Evolutionary conservation across 73 alveolate species (phyloP).

Genomic region (Diophrys sp.): DNA sequence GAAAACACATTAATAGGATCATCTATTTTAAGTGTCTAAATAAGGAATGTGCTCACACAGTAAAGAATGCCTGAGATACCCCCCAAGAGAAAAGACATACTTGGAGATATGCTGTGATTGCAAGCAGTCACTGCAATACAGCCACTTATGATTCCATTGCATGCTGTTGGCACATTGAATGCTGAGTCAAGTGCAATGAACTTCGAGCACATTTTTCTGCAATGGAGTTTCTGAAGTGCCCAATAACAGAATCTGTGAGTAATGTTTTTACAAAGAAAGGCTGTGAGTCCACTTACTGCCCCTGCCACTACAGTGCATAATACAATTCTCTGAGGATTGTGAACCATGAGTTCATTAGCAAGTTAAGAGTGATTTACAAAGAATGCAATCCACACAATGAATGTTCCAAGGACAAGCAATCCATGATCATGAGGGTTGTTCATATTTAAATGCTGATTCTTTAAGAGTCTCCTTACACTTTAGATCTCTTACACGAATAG

Average conservation of each 20-base stretch:
- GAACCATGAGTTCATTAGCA: neutral
- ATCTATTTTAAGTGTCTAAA: neutral
- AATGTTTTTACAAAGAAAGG: neutral
- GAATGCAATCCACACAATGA: neutral
- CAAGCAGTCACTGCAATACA: neutral
- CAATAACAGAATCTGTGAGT: neutral
- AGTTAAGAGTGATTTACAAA: neutral
- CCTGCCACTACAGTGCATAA: neutral
- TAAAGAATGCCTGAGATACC: neutral
- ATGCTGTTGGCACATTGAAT: neutral
- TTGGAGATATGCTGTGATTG: neutral
- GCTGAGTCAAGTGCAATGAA: neutral
- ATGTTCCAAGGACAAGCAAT: neutral
- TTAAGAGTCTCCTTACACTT: no score
- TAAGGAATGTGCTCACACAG: neutral
- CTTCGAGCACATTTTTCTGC: no score
- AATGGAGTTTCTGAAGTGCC: neutral
- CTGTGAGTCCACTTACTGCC: neutral
- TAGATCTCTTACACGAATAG: no score
- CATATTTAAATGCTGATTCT: no score
- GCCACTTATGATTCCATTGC: neutral
- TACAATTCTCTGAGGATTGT: neutral
- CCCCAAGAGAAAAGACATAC: neutral
- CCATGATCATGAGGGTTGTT: neutral
- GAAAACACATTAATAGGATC: neutral